Conservation (phyloP, 352 stramenopile species). For the Phytophthora syringae region DNA sequence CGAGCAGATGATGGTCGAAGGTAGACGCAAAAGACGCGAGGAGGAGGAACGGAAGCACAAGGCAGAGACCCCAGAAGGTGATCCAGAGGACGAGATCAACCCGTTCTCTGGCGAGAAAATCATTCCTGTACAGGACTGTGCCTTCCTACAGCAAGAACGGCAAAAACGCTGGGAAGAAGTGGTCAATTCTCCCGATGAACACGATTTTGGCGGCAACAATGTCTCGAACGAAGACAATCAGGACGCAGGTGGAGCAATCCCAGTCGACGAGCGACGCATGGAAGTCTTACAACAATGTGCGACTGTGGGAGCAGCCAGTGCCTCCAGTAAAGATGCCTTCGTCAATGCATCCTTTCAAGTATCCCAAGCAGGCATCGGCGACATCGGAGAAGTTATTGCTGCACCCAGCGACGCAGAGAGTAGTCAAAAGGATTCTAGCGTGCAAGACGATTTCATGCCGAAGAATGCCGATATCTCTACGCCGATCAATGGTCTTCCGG, state of each 20-base stretch:
- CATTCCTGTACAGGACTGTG: slow-evolving; percentile 62
- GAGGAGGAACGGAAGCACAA: slow-evolving; percentile 47
- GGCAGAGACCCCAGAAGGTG: slow-evolving; percentile 18
- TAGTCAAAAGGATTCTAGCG: not conserved
- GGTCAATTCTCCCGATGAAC: slow-evolving; percentile 46
- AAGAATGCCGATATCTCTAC: not conserved
- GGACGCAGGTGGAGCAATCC: slow-evolving; percentile 30
- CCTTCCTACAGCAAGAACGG: slow-evolving; percentile 63
- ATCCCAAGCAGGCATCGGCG: slow-evolving; percentile 16
- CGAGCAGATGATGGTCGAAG: slow-evolving; percentile 88
- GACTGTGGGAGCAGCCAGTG: slow-evolving; percentile 50
- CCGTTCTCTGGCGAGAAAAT: slow-evolving; percentile 80
- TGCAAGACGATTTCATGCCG: not conserved
- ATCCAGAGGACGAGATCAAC: slow-evolving; percentile 51
- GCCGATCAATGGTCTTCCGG: not conserved
- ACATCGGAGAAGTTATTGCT: slow-evolving; percentile 9
- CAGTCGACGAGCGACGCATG: slow-evolving; percentile 58
- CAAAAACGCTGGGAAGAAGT: slow-evolving; percentile 72
- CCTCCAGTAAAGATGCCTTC: slow-evolving; percentile 51
- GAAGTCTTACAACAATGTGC: slow-evolving; percentile 80
- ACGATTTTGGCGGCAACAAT: slow-evolving; percentile 3
- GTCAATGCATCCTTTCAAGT: slow-evolving; percentile 54
- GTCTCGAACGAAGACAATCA: slow-evolving; percentile 35
- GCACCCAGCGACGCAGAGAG: not conserved
- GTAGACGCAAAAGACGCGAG: slow-evolving; percentile 58